Evolutionary conservation across 75 land plant species (phyloP), one percentile per base, ranked within the genome.

Genomic region (Isoetes taiwanensis): DNA sequence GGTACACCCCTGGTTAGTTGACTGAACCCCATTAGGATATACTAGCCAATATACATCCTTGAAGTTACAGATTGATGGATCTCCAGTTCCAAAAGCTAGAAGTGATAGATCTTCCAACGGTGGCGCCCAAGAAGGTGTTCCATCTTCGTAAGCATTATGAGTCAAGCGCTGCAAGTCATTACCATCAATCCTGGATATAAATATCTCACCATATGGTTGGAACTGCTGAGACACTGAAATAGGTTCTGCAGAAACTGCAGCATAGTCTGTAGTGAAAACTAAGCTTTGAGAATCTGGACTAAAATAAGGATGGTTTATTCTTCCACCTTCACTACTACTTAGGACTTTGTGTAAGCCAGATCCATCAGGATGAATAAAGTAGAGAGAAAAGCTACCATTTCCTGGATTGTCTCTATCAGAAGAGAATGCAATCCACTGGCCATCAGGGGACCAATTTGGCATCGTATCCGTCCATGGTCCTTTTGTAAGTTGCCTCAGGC

Each of bases 381-480:
- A 87, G 64, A 93, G 24, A 12, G 69, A 76, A 42, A 79, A 93
- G 42, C 67, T 60, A 6, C 84, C 83, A 0, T 62, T 24, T 3
- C 82, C 83, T 1, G 86, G 86, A 39, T 77, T 52, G 2, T 79
- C 78, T 21, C 96, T 66, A 27, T 84, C 79, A 6, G 96, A 88
- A 0, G 96, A 72, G 43, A 93, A 93, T 0, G 80, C 86, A 30
- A 93, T 93, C 99, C 96, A 93, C 12, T 84, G 69, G 0, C 90
- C 90, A 54, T 81, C 84, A 5, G 99, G 96, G 0, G 96, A 88
- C 99, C 99, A 93, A 29, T 61, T 75, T 34, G 86, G 72, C 90
- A 80, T 81, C 2, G 99, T 88, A 62, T 93, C 96, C 2, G 72
- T 72, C 97, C 97, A 91, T 14, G 57, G 64, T 4, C 99, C 99